Conservation (phyloP, 1,284 basidiomycete genomes). For the Leccinum angustisporum region DNA sequence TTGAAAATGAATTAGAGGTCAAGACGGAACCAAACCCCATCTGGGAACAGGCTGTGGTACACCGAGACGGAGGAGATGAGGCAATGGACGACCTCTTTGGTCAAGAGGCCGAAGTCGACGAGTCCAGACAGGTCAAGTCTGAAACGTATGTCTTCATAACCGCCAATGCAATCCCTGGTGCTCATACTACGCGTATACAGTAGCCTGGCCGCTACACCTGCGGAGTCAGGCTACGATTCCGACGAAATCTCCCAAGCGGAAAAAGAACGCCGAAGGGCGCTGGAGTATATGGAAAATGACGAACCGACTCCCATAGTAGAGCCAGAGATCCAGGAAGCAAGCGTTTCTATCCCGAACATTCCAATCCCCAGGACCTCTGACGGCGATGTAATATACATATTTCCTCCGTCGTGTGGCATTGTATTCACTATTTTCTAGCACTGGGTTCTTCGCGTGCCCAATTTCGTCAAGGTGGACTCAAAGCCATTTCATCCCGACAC, state of each 20-base stretch:
- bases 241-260: constrained; percentile 71
- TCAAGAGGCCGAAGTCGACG: constrained; percentile 62
- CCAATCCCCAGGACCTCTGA: constrained; percentile 72
- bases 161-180: constrained; percentile 1
- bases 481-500: constrained; percentile 81
- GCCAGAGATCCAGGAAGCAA: constrained; percentile 61
- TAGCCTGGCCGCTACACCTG: constrained; percentile 36
- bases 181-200: constrained; percentile 23
- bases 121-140: constrained; percentile 40
- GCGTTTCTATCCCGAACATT: constrained; percentile 75
- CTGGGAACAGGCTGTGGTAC: constrained; percentile 22
- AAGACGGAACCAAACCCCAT: constrained; percentile 25
- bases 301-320: constrained; percentile 52
- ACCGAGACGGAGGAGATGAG: constrained; percentile 48
- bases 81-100: constrained; percentile 80
- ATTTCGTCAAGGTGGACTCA: constrained; percentile 79
- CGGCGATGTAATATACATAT: constrained; percentile 53
- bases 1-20: constrained; percentile 23
- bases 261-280: constrained; percentile 60
- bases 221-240: constrained; percentile 55
- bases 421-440: constrained; percentile 44
- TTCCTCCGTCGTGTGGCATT: not conserved
- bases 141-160: constrained; percentile 27
- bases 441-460: constrained; percentile 83
- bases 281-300: constrained; percentile 84